These are phyloP conservation scores for Fusarium torreyae DNA, from an alignment of 2,329 filamentous ascomycete species.

Conservation along the genomic window DNA sequence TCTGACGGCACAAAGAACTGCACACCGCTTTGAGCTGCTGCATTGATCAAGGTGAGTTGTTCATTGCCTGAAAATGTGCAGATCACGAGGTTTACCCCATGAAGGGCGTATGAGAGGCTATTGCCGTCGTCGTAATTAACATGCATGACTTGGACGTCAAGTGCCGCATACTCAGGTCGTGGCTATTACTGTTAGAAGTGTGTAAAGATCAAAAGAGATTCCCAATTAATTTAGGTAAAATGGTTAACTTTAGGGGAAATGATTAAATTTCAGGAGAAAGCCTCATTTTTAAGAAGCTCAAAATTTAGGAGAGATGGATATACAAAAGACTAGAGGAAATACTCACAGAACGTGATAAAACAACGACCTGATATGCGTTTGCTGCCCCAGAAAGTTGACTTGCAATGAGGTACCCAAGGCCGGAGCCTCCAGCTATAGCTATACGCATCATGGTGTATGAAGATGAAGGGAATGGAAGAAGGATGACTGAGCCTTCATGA, in stretches of 20 bases:
- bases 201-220: not conserved
- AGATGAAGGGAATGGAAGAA: constrained; percentile 3
- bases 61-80: constrained; percentile 78
- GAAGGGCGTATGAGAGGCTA: constrained; percentile 75
- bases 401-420: constrained; percentile 62
- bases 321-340: too few relatives aligned
- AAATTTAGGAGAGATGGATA: not conserved
- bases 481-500: constrained; percentile 35
- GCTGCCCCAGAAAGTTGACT: constrained; percentile 69
- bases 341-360: constrained; percentile 72
- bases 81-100: constrained; percentile 81
- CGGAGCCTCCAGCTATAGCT: constrained; percentile 63
- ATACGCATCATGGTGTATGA: constrained; percentile 62
- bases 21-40: constrained; percentile 75
- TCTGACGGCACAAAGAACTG: constrained; percentile 81
- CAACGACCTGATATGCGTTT: constrained; percentile 77
- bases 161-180: constrained; percentile 67
- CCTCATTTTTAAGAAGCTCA: too few relatives aligned
- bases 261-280: not conserved
- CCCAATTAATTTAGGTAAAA: too few relatives aligned
- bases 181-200: constrained; percentile 57
- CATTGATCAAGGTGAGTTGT: constrained; percentile 81
- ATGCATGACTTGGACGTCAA: constrained; percentile 75
- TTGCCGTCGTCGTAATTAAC: constrained; percentile 76
- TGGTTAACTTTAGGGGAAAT: too few relatives aligned